Base-by-base conservation (phyloP, 768 basidiomycete species). In the Lactifluus hygrophoroides region DNA sequence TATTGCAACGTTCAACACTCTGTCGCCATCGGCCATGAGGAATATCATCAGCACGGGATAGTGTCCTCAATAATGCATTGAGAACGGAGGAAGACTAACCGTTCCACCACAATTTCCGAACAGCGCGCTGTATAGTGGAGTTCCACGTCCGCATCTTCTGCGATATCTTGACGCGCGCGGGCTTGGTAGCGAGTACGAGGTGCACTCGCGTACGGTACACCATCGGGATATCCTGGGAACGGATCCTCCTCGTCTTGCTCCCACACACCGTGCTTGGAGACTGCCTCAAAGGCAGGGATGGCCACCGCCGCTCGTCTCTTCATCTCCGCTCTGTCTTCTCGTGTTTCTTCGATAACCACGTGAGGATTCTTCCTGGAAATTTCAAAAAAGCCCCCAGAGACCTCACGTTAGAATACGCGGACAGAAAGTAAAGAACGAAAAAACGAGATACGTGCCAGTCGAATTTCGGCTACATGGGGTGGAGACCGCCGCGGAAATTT, bases 81-180 rank as follows among this genome's bases (percentile, higher is more conserved):
- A 44, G 21, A 38, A 17, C 3, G 30, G 3, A 6, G 35, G 38
- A 3, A 1, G 38, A 49, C 55, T 21, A 7, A 56, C 28, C 84
- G 75, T 70, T 89, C 85, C 9, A 83, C 72, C 6, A 80, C 56
- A 6, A 51, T 66, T 10, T 69, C 38, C 5, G 69, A 48, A 65
- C 75, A 82, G 27, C 71, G 64, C 40, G 66, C 71, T 0, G 86
- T 81, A 59, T 84, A 84, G 58, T 90, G 88, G 30, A 80, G 77
- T 16, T 68, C 63, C 13, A 89, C 75, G 17, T 71, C 49, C 7
- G 68, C 64, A 19, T 70, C 67, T 50, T 50, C 67, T 51, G 60
- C 48, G 16, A 44, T 57, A 8, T 60, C 40, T 19, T 64, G 64
- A n/a, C 78, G 73, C 51, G 73, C 70, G 71, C 69, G 70, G 23